These are phyloP conservation scores for Przewalskia tangutica DNA, from an alignment of 257 asterid genomes.

Conservation along the genomic window DNA sequence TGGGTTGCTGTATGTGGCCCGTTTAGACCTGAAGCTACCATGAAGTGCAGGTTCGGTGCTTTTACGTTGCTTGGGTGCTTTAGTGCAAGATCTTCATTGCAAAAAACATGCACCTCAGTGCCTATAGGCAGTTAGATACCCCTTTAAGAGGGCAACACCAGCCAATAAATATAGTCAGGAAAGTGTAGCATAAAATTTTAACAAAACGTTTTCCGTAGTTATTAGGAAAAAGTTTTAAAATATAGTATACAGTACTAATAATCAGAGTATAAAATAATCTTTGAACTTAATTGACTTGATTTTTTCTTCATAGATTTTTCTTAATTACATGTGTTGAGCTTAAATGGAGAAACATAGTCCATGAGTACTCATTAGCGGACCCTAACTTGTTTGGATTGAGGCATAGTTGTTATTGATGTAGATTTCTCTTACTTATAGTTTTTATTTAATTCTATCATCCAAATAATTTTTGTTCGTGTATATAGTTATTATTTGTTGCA, in stretches of 20 bases:
- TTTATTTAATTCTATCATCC: not conserved
- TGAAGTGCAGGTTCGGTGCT: not conserved
- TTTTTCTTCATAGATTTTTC: not conserved
- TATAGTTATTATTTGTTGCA: not conserved
- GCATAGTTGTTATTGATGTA: not conserved
- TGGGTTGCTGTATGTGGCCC: not conserved
- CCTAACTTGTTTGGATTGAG: not conserved
- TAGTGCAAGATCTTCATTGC: not conserved
- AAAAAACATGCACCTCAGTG: not conserved
- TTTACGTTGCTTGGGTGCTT: not conserved
- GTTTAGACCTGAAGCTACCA: not conserved
- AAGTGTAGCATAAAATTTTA: not conserved
- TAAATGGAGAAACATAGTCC: not conserved
- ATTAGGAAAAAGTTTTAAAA: not conserved
- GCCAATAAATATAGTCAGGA: not conserved
- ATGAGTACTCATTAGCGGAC: not conserved
- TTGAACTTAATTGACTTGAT: no score
- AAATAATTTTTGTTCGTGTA: not conserved
- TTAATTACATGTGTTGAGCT: not conserved
- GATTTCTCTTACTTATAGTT: not conserved
- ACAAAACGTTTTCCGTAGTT: not conserved
- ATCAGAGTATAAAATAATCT: not conserved
- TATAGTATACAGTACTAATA: not conserved
- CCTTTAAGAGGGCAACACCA: not conserved
- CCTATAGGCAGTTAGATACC: not conserved